Conservation (phyloP, 768 basidiomycete genomes). For the Mycena vitilis region DNA sequence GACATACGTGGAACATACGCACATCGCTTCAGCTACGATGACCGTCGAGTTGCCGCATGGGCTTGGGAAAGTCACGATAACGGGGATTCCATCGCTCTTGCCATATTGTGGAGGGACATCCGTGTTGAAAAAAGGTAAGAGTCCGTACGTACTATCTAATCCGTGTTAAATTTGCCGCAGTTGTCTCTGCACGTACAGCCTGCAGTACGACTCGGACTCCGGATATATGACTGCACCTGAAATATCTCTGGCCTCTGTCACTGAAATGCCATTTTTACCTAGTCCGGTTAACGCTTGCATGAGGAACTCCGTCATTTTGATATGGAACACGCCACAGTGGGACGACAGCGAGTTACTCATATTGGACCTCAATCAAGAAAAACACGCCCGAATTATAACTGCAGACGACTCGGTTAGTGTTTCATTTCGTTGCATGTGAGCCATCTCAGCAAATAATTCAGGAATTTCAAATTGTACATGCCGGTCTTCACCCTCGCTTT, state of each 20-base stretch:
- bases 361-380: not conserved
- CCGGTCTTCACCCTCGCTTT: not conserved
- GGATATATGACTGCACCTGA: no score
- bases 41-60: not conserved
- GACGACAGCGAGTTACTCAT: not conserved
- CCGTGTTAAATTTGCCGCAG: not conserved
- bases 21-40: not conserved
- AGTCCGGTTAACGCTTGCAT: no score
- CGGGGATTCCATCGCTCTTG: not conserved
- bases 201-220: no score
- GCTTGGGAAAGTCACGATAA: constrained; percentile 6
- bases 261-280: no score
- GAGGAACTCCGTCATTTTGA: no score
- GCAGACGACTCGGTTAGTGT: not conserved
- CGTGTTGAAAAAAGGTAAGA: not conserved
- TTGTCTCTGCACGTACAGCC: not conserved
- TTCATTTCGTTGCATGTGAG: not conserved
- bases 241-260: no score
- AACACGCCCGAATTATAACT: not conserved
- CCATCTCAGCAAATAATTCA: not conserved
- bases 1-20: not conserved
- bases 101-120: not conserved
- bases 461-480: not conserved
- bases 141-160: no score
- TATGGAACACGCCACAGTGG: no score